phyloP scores from a whole-genome alignment of 805 yeast genomes.

The Pichia sporocuriosa region DNA sequence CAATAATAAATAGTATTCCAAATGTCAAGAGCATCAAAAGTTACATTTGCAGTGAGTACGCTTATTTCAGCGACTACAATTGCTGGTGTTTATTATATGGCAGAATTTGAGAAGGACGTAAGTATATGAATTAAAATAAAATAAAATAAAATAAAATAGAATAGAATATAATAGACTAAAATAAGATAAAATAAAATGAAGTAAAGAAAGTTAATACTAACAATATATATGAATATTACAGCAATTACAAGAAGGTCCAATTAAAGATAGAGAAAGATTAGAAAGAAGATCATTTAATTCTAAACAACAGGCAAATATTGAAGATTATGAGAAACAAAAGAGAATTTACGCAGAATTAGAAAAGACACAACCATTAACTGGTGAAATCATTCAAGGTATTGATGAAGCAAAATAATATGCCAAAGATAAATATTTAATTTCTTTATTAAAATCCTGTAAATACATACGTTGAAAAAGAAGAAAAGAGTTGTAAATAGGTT shows the following conservation, averaged over 20 bases:
- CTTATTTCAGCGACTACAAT: slow-evolving; percentile 53
- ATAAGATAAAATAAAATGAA: too few relatives aligned
- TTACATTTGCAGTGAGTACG: slow-evolving; percentile 59
- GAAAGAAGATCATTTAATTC: slow-evolving; percentile 34
- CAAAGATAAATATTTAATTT: too few relatives aligned
- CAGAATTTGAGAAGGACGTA: slow-evolving; percentile 59
- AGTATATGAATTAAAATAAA: slow-evolving; percentile 17
- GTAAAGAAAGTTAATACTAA: slow-evolving; percentile 9
- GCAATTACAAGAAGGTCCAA: slow-evolving; percentile 76
- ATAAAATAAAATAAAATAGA: too few relatives aligned
- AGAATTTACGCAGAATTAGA: slow-evolving; percentile 52
- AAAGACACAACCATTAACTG: slow-evolving; percentile 56
- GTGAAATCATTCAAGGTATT: slow-evolving; percentile 40
- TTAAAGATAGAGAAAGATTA: slow-evolving; percentile 69
- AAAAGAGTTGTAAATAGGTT: too few relatives aligned
- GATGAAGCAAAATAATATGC: slow-evolving; percentile 19
- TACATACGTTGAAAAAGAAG: too few relatives aligned
- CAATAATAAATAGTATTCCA: too few relatives aligned
- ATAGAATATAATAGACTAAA: too few relatives aligned
- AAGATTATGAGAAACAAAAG: slow-evolving; percentile 62
- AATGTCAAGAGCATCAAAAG: slow-evolving; percentile 78
- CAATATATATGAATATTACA: slow-evolving; percentile 10
- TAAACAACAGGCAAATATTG: slow-evolving; percentile 47
- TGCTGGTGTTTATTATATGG: slow-evolving; percentile 63
- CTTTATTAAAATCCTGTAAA: too few relatives aligned